Base-by-base conservation (phyloP, 75 land plant genomes). In the Pseudotsuga menziesii region DNA sequence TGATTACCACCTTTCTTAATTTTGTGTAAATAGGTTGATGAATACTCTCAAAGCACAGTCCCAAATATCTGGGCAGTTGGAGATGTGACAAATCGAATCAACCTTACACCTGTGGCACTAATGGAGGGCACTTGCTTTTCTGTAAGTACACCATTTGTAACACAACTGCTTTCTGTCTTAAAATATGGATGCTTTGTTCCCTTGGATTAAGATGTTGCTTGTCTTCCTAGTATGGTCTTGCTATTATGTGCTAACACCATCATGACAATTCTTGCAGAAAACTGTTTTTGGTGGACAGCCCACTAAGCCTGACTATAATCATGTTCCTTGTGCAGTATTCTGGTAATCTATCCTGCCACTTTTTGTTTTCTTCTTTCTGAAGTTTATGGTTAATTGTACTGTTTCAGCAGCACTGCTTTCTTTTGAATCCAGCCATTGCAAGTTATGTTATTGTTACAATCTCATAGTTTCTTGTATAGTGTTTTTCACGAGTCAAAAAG, bases 1-100 rank as follows among this genome's bases (percentile, higher is more conserved):
- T 25, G 48, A 41, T 25, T 61, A 25, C 20, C 16, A 48, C 23
- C 23, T 35, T 56, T 35, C 44, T 3, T 78, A 2, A 29, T n/a
- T 59, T 74, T 35, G 0, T 20, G 14, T n/a, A 79, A 84, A 56
- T 82, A 95, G 93, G 98, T 96, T 9, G 88, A 94, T 78, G 99
- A 91, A 61, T 92, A 88, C 77, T 94, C 98, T 69, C 93, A 75
- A 16, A 92, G 91, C 35, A 91, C 75, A 57, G 77, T 94, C 54
- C 95, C 99, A 27, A 97, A 88, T 73, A 94, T 97, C 56, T 97
- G 98, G 95, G 98, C 98, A 61, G 80, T 97, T 54, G 99, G 99
- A 73, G 99, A 97, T 84, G 98, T 94, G 61, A 97, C 99, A 66
- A 92, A 94, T 83, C 82, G 99, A 13, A 80, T 92, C 77, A 97